Conservation (phyloP, 805 yeast genomes). For the Saccharomycopsis selenospora region DNA sequence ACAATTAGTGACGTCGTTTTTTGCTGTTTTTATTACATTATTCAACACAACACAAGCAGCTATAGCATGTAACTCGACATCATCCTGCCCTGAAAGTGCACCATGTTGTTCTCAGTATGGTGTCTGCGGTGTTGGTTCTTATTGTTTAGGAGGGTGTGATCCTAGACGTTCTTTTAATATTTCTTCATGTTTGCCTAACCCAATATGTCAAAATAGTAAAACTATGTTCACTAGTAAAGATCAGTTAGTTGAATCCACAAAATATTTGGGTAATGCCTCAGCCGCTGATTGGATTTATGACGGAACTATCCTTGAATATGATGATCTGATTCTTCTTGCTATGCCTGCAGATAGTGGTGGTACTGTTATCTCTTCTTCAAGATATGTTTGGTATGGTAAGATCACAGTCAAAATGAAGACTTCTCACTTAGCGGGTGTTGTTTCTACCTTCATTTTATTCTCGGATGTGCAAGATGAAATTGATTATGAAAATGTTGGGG, state of each 20-base stretch:
- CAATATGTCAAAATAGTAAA: conserved; percentile 50
- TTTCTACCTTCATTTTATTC: conserved; percentile 72
- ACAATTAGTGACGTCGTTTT: background rate
- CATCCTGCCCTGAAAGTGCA: conserved; percentile 60
- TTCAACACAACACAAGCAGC: conserved; percentile 11
- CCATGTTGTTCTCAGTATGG: conserved; percentile 89
- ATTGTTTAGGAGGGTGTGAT: conserved; percentile 86
- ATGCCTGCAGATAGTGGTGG: conserved; percentile 76
- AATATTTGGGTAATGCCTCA: conserved; percentile 64
- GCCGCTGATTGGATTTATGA: conserved; percentile 60
- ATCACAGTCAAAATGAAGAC: conserved; percentile 62
- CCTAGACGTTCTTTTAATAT: conserved; percentile 58
- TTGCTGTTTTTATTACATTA: background rate
- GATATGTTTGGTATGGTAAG: conserved; percentile 84
- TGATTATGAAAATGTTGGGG: conserved; percentile 83
- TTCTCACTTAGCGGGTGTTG: conserved; percentile 72
- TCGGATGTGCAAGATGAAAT: conserved; percentile 87
- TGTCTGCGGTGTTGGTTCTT: conserved; percentile 65
- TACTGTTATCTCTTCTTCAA: conserved; percentile 71
- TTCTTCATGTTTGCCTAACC: conserved; percentile 80
- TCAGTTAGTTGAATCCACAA: conserved; percentile 29
- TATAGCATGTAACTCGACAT: conserved; percentile 44
- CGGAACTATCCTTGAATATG: conserved; percentile 50
- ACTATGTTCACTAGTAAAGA: conserved; percentile 36
- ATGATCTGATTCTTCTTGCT: conserved; percentile 54